Conservation (phyloP, 148 eudicot species). For the Arbutus unedo region DNA sequence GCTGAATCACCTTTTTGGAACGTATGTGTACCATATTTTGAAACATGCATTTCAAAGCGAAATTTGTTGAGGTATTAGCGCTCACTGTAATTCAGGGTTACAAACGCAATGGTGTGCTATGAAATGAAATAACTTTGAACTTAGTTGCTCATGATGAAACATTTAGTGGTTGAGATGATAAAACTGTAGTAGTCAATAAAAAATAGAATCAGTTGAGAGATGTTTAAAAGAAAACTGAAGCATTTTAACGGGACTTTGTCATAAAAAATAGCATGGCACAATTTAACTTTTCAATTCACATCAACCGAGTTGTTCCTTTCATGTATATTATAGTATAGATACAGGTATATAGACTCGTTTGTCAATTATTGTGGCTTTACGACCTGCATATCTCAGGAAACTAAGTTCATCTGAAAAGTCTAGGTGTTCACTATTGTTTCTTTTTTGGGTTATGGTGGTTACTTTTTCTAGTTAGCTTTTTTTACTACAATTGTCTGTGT, state of each 20-base stretch:
- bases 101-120: background rate
- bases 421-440: background rate
- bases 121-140: background rate
- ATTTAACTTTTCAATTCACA: background rate
- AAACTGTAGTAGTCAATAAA: background rate
- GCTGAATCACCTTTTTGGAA: background rate
- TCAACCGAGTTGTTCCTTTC: background rate
- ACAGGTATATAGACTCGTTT: background rate
- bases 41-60: background rate
- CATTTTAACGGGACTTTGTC: background rate
- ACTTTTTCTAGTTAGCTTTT: background rate
- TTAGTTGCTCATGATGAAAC: background rate
- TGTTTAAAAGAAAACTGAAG: background rate
- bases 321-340: background rate
- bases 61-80: background rate
- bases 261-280: background rate
- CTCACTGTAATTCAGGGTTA: background rate
- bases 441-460: background rate
- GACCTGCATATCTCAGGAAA: background rate
- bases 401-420: background rate
- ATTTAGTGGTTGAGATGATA: background rate
- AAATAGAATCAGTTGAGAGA: conserved; percentile 4
- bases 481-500: background rate
- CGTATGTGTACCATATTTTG: background rate
- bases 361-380: background rate